phyloP scores from a whole-genome alignment of 148 eudicot species.

The Rhododendron williamsianum region DNA sequence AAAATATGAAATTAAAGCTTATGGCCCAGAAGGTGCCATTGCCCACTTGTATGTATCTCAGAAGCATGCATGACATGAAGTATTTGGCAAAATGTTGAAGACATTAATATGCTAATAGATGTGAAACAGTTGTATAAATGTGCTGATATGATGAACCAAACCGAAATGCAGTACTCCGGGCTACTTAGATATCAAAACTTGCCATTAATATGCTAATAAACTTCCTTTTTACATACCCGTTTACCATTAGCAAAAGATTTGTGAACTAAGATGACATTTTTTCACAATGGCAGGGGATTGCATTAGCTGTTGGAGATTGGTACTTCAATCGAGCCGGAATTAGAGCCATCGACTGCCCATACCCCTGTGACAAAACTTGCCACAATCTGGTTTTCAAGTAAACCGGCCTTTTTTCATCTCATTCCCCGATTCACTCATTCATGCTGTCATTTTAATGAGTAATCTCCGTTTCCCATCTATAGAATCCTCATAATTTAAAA shows the following conservation, averaged over 20 bases:
- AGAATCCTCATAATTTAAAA: neutral
- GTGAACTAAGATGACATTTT: neutral
- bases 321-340: conserved; percentile 47
- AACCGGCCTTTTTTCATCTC: conserved; percentile 1
- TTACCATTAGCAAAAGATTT: neutral
- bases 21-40: neutral
- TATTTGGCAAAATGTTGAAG: neutral
- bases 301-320: conserved; percentile 90
- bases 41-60: neutral
- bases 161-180: neutral
- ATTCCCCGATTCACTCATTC: neutral
- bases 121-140: neutral
- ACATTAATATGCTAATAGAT: no score
- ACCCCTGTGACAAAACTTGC: conserved; percentile 87
- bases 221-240: neutral
- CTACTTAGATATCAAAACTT: neutral
- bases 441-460: neutral
- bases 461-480: neutral
- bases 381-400: conserved; percentile 73
- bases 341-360: conserved; percentile 70
- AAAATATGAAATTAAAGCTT: neutral
- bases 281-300: conserved; percentile 40
- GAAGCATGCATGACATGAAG: neutral
- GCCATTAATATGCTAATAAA: neutral
- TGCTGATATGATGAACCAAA: neutral